Evolutionary conservation across 768 basidiomycete genomes (phyloP), one percentile per base, ranked within the genome.

Genomic region (Lactifluus echinatus): DNA sequence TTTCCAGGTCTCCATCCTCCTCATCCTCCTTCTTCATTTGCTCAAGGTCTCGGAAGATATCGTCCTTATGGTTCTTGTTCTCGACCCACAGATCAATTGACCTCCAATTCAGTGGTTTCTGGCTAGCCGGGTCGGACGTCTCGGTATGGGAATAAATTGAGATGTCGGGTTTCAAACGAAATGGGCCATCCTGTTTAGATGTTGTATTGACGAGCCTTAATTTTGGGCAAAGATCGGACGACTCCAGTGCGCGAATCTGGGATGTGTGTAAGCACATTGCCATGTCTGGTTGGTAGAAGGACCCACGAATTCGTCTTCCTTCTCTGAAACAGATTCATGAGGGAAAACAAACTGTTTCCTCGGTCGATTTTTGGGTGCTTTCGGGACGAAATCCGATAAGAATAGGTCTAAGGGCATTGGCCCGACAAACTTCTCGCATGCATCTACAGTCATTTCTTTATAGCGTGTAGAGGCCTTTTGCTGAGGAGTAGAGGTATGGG

Each of bases 341-440:
- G 28, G 1, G 8, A 47, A 28, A 2, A 8, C 5, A 26, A 53
- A 21, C n/a, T 34, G 2, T 26, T 34, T 31, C 8, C 28, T 29
- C 10, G 53, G 53, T 46, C 42, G 28, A 3, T 17, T 37, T n/a
- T 21, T 2, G n/a, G 7, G 17, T 31, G 45, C 26, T 15, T 17
- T 10, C 5, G 46, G 46, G 0, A 46, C 4, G 12, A 54, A 46
- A 21, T 54, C 53, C 2, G 24, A 36, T n/a, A 46, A 45, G 34
- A 54, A 54, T 8, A 4, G 2, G 24, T 19, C 7, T 1, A 46
- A 11, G 15, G 53, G 34, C 53, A 54, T 54, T 17, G 53, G 53
- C 33, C 44, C 44, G 19, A 54, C 53, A 26, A 47, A 46, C 37
- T 46, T 54, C 34, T 54, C 44, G n/a, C 44, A 19, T 37, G 34